Conservation (phyloP, 2,329 filamentous ascomycete genomes). For the Cladosporium oxysporum region DNA sequence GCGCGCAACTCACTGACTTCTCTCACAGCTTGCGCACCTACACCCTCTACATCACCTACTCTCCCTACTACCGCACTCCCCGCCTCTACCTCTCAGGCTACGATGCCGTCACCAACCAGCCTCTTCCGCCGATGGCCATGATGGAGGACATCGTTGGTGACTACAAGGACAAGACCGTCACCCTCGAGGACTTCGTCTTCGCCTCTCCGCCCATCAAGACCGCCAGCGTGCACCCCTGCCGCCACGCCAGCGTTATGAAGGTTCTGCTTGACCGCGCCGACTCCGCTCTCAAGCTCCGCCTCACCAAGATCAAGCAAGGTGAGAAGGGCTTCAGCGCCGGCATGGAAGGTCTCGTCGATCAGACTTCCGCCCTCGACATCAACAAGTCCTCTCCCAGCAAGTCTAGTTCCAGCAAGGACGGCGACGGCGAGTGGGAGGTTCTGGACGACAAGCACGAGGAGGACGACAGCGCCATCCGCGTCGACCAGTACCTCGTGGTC, state of each 20-base stretch:
- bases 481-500: constrained; percentile 86
- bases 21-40: constrained; percentile 72
- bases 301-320: constrained; percentile 71
- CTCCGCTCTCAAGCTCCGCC: constrained; percentile 82
- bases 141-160: constrained; percentile 96
- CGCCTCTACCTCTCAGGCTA: constrained; percentile 95
- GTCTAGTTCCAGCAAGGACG: constrained; percentile 43
- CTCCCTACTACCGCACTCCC: constrained; percentile 93
- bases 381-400: constrained; percentile 50
- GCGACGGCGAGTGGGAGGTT: constrained; percentile 65
- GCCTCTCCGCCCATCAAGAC: constrained; percentile 91
- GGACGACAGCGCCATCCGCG: constrained; percentile 72
- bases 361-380: constrained; percentile 61
- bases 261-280: constrained; percentile 93
- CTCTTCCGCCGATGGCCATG: constrained; percentile 80
- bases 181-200: constrained; percentile 95
- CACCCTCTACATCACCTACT: constrained; percentile 97
- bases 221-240: constrained; percentile 95
- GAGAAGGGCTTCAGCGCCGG: constrained; percentile 56
- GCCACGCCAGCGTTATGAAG: constrained; percentile 98
- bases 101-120: constrained; percentile 60
- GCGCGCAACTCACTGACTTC: constrained; percentile 31
- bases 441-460: constrained; percentile 56
- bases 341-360: constrained; percentile 84
- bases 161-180: constrained; percentile 98